These are phyloP conservation scores for Mucor lusitanicus DNA, from an alignment of 371 early-diverging fungal genomes.

Conservation along the genomic window DNA sequence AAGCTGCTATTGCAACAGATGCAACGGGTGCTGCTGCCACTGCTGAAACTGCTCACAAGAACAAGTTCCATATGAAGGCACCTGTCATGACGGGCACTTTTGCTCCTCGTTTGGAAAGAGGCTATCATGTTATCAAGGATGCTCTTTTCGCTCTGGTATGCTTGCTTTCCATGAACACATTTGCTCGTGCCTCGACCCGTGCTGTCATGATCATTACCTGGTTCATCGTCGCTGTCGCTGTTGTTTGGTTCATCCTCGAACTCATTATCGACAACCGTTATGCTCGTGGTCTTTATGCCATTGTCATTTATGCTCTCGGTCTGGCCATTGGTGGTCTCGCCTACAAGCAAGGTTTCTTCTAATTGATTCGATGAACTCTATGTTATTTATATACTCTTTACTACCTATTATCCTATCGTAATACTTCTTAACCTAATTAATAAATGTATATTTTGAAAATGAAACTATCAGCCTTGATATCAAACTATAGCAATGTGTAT, in stretches of 20 bases:
- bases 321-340: constrained; percentile 16
- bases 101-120: constrained; percentile 10
- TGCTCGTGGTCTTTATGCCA: constrained; percentile 4
- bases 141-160: constrained; percentile 23
- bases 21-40: neutral
- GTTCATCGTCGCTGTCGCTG: constrained; percentile 25
- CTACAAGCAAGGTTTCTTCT: constrained; percentile 4
- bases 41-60: constrained; percentile 7
- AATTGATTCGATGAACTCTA: neutral
- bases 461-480: too few relatives aligned
- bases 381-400: neutral
- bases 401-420: neutral
- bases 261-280: constrained; percentile 15
- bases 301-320: constrained; percentile 12
- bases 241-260: constrained; percentile 9
- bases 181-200: constrained; percentile 37
- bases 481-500: too few relatives aligned
- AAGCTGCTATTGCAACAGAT: neutral
- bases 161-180: constrained; percentile 33
- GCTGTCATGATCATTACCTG: constrained; percentile 43
- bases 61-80: neutral
- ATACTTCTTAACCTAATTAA: neutral
- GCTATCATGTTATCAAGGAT: constrained; percentile 19
- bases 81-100: constrained; percentile 6
- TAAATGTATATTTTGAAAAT: neutral